A percentile compares a stretch with the other conserved stretches of the same genome.
phyloP scores from a whole-genome alignment of 208 protist genomes.

The Trypanosoma boissoni region DNA sequence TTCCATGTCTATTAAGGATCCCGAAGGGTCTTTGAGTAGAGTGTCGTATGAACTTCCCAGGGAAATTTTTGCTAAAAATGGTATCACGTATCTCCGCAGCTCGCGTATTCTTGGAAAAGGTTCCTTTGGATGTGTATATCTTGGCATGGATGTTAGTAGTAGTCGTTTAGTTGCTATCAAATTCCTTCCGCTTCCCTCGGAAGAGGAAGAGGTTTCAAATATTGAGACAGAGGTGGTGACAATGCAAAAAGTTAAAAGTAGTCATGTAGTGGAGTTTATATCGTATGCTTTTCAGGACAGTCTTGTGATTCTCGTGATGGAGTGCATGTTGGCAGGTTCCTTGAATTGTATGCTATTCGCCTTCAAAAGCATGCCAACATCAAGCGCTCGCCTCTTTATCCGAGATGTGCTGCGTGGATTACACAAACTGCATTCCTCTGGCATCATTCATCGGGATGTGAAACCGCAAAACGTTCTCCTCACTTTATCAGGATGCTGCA shows the following conservation, averaged over 20 bases:
- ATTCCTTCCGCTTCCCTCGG: conserved; percentile 71
- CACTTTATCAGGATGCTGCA: conserved; percentile 71
- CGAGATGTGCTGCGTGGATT: conserved; percentile 82
- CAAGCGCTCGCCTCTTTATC: conserved; percentile 71
- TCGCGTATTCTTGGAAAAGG: conserved; percentile 80
- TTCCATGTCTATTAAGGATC: conserved; percentile 12
- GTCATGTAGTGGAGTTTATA: conserved; percentile 85
- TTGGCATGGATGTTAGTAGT: conserved; percentile 82
- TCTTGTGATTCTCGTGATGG: conserved; percentile 85
- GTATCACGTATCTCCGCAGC: conserved; percentile 70
- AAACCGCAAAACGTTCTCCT: conserved; percentile 92
- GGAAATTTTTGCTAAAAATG: conserved; percentile 75
- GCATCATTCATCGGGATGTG: conserved; percentile 87
- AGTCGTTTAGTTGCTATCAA: conserved; percentile 84
- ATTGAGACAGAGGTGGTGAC: conserved; percentile 83
- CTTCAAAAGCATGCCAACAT: conserved; percentile 67
- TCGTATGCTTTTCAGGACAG: conserved; percentile 72
- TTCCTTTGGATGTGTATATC: conserved; percentile 82
- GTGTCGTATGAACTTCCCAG: conserved; percentile 29
- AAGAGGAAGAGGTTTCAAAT: conserved; percentile 49
- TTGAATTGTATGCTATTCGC: conserved; percentile 71
- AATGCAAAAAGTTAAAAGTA: conserved; percentile 80
- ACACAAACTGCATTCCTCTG: conserved; percentile 77
- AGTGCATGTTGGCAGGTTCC: conserved; percentile 88
- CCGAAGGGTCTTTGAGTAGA: conserved; percentile 10